Percentiles rank a stretch among this genome's conserved stretches.
Conservation (phyloP, 768 basidiomycete genomes). For the Pulveroboletus sp. region DNA sequence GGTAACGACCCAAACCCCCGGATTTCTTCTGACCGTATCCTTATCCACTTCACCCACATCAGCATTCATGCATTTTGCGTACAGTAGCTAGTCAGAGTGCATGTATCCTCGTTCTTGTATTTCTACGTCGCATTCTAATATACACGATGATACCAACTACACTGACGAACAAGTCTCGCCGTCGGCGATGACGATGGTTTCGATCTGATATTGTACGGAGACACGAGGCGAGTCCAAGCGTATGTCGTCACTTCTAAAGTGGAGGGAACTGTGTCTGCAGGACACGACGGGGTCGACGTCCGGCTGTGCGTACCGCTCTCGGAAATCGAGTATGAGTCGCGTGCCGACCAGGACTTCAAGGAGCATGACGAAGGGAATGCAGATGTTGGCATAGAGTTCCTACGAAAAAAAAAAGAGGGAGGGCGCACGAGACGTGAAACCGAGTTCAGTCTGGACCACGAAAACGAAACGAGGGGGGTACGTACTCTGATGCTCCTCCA, state of each 20-base stretch:
- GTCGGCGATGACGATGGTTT: constrained; percentile 17
- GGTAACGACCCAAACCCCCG: background rate
- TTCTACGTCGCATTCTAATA: constrained; percentile 12
- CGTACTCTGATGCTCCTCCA: constrained; percentile 26
- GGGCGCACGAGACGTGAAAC: background rate
- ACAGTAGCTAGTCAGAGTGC: constrained; percentile 2
- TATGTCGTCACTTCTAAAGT: constrained; percentile 7
- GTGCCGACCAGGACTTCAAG: constrained; percentile 30
- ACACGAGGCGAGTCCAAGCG: constrained; percentile 2
- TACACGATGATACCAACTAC: background rate
- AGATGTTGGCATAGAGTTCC: constrained; percentile 29
- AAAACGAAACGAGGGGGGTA: too few species aligned
- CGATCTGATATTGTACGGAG: constrained; percentile 14
- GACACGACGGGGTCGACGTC: constrained; percentile 9
- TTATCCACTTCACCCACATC: constrained; percentile 11
- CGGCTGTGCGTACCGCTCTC: constrained; percentile 24
- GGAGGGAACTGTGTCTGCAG: constrained; percentile 13
- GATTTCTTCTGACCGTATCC: constrained; percentile 6
- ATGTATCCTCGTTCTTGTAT: constrained; percentile 16
- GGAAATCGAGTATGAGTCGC: constrained; percentile 30
- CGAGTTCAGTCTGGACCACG: too few species aligned
- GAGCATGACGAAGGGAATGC: constrained; percentile 30
- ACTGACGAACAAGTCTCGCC: background rate
- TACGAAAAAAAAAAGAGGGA: background rate
- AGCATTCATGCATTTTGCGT: constrained; percentile 10